These are phyloP conservation scores for Omphalea diandra DNA, from an alignment of 441 rosid species.

Conservation along the genomic window DNA sequence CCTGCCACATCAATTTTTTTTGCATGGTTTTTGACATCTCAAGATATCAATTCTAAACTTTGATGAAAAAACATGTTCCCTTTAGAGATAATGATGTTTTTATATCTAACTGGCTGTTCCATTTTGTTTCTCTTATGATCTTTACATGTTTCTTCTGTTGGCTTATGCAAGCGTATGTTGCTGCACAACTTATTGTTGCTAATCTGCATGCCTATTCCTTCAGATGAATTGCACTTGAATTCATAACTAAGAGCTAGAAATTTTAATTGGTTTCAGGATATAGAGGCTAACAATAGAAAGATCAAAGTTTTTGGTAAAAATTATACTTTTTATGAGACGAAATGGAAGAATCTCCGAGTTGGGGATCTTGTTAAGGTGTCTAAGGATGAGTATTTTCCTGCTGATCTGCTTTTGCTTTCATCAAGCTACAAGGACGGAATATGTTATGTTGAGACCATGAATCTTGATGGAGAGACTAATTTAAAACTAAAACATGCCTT, in stretches of 20 bases:
- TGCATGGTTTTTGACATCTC: neutral
- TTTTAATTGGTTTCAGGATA: slow-evolving; percentile 55
- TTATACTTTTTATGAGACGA: slow-evolving; percentile 42
- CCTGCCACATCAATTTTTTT: neutral
- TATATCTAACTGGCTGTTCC: slow-evolving; percentile 7
- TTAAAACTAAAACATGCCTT: slow-evolving; percentile 75
- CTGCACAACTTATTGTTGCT: neutral
- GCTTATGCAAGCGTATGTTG: slow-evolving; percentile 3
- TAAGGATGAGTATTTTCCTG: slow-evolving; percentile 86
- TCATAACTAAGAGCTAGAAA: slow-evolving; percentile 1
- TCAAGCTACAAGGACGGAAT: slow-evolving; percentile 79
- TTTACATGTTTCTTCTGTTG: neutral
- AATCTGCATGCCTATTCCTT: neutral
- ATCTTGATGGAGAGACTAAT: slow-evolving; percentile 97
- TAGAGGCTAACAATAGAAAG: slow-evolving; percentile 78
- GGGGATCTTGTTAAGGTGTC: slow-evolving; percentile 77
- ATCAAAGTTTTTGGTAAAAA: slow-evolving; percentile 44
- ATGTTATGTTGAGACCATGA: slow-evolving; percentile 96
- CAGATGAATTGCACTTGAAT: neutral
- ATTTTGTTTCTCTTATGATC: slow-evolving; percentile 6
- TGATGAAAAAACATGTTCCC: slow-evolving; percentile 9
- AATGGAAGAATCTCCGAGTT: slow-evolving; percentile 80
- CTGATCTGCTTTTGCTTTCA: slow-evolving; percentile 85
- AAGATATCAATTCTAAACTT: neutral
- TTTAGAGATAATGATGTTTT: neutral